Evolutionary conservation across 1,284 basidiomycete species (phyloP).

Genomic region (Leccinum pseudoinsigne): DNA sequence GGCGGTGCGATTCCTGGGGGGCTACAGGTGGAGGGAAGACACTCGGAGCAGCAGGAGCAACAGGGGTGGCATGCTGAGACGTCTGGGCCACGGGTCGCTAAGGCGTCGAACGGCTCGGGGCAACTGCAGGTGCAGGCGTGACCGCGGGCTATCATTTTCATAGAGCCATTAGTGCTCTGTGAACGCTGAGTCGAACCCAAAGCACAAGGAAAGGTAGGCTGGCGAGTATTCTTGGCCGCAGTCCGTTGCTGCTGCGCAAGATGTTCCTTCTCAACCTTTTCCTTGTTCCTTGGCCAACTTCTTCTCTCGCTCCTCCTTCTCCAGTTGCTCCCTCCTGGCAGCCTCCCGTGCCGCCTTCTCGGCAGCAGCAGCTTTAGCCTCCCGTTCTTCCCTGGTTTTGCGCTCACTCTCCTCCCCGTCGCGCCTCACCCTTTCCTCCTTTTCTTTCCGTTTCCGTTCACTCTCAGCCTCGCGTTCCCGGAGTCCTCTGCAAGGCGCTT

Average conservation of each 20-base stretch:
- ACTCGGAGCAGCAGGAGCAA: conserved; percentile 30
- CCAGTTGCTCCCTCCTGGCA: conserved; percentile 50
- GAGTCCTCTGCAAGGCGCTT: conserved; percentile 69
- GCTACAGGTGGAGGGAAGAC: conserved; percentile 37
- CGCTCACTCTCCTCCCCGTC: conserved; percentile 67
- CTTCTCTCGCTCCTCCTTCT: conserved; percentile 62
- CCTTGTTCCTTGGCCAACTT: conserved; percentile 60
- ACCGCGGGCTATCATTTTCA: conserved; percentile 48
- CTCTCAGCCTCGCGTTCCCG: conserved; percentile 63
- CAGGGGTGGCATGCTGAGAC: conserved; percentile 37
- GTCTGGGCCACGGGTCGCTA: conserved; percentile 27
- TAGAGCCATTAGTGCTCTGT: conserved; percentile 42
- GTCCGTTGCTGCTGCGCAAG: conserved; percentile 43
- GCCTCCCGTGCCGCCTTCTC: conserved; percentile 54
- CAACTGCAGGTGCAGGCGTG: conserved; percentile 31
- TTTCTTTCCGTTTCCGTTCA: conserved; percentile 59
- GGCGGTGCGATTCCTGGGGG: conserved; percentile 48
- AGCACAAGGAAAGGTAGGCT: conserved; percentile 51
- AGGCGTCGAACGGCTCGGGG: conserved; percentile 30
- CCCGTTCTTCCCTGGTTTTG: conserved; percentile 56
- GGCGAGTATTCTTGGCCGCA: conserved; percentile 41
- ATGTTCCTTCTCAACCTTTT: conserved; percentile 51
- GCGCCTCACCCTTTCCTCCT: conserved; percentile 61
- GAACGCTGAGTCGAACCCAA: conserved; percentile 49
- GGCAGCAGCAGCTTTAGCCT: conserved; percentile 45